A percentile compares a stretch with the other conserved stretches of the same genome.
Conservation (phyloP, 805 yeast genomes). For the Torulaspora quercuum region DNA sequence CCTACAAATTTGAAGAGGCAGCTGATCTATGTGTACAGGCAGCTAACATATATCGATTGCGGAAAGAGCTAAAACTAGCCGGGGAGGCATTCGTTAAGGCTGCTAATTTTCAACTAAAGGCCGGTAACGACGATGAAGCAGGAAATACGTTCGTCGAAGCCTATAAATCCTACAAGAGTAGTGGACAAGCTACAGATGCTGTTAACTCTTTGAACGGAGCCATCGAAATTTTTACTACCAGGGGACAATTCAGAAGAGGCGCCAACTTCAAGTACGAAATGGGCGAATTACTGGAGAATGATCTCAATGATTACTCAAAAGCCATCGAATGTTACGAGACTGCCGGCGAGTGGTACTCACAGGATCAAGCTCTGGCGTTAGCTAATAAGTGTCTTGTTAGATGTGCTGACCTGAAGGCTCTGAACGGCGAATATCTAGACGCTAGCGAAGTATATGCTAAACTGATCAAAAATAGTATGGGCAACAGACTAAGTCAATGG, state of each 20-base stretch:
- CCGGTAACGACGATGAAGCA: constrained; percentile 82
- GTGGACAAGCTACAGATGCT: constrained; percentile 72
- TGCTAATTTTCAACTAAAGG: constrained; percentile 69
- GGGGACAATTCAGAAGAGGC: constrained; percentile 95
- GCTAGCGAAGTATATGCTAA: constrained; percentile 77
- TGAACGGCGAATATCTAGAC: constrained; percentile 64
- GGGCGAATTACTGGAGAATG: constrained; percentile 80
- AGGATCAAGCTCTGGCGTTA: constrained; percentile 89
- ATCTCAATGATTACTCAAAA: constrained; percentile 57
- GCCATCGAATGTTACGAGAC: constrained; percentile 81
- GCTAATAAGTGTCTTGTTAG: constrained; percentile 84
- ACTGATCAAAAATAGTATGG: constrained; percentile 71
- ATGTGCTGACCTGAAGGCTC: constrained; percentile 84
- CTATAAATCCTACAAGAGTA: constrained; percentile 75
- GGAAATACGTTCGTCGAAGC: constrained; percentile 89
- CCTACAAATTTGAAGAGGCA: constrained; percentile 81
- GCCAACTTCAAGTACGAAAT: constrained; percentile 91
- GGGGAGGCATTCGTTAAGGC: constrained; percentile 85
- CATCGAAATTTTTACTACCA: constrained; percentile 73
- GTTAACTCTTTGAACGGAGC: constrained; percentile 66
- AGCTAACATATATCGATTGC: constrained; percentile 81
- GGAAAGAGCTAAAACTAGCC: constrained; percentile 68
- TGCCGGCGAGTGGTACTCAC: constrained; percentile 94
- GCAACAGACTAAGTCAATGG: constrained; percentile 80
- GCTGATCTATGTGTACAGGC: constrained; percentile 88